Evolutionary conservation across 2,329 filamentous ascomycete species (phyloP).

Genomic region (Nemania diffusa): DNA sequence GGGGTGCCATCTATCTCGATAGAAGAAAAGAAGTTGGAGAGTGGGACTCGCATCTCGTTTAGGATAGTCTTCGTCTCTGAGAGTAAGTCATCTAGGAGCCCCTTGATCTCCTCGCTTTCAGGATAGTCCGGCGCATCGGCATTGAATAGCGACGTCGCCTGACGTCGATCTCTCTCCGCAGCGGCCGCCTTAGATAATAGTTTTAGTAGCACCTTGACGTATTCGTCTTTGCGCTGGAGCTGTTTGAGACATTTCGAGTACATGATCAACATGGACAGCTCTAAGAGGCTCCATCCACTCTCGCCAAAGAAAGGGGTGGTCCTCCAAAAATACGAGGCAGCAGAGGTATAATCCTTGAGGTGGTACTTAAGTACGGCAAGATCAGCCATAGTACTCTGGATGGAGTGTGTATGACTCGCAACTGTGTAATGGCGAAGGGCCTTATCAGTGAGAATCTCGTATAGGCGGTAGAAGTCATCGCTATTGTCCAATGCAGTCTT

Average conservation of each 20-base stretch:
- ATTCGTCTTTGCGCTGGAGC: slow-evolving; percentile 80
- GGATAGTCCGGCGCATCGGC: slow-evolving; percentile 51
- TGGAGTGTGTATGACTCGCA: slow-evolving; percentile 80
- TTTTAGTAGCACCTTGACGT: slow-evolving; percentile 78
- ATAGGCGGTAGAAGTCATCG: slow-evolving; percentile 73
- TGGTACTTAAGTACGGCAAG: slow-evolving; percentile 86
- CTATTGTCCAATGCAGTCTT: slow-evolving; percentile 69
- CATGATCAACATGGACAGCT: slow-evolving; percentile 85
- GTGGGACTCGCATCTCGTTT: slow-evolving; percentile 72
- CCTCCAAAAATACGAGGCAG: slow-evolving; percentile 80
- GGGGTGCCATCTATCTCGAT: slow-evolving; percentile 75
- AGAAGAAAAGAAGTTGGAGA: slow-evolving; percentile 78
- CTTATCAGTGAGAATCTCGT: slow-evolving; percentile 83
- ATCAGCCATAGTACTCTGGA: slow-evolving; percentile 82
- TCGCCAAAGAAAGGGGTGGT: slow-evolving; percentile 83
- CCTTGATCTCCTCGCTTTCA: slow-evolving; percentile 55
- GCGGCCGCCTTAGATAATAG: slow-evolving; percentile 75
- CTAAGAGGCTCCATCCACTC: slow-evolving; percentile 80
- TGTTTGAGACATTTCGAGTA: slow-evolving; percentile 85
- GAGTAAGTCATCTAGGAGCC: slow-evolving; percentile 61
- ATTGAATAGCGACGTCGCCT: slow-evolving; percentile 52
- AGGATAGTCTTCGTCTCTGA: slow-evolving; percentile 56
- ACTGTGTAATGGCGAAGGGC: slow-evolving; percentile 84
- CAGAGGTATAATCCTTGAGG: slow-evolving; percentile 76
- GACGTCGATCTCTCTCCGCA: slow-evolving; percentile 61